Conservation (phyloP, 2,329 filamentous ascomycete genomes). For the Neophaeococcomyces aloes region DNA sequence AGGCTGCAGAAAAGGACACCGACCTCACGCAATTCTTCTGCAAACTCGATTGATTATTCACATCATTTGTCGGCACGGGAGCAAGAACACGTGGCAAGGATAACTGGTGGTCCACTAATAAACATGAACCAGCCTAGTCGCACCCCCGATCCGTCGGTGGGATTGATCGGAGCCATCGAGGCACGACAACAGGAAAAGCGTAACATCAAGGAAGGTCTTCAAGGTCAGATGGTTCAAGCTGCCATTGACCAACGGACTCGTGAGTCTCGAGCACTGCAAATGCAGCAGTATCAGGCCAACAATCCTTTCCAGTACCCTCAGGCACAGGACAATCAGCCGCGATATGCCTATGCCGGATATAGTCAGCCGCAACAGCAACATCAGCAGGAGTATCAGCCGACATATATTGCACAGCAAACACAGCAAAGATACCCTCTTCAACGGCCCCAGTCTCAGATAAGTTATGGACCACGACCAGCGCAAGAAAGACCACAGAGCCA, state of each 20-base stretch:
- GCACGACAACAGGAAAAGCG: slow-evolving; percentile 67
- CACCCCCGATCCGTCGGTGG: slow-evolving; percentile 41
- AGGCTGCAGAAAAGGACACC: slow-evolving; percentile 23
- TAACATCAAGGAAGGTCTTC: slow-evolving; percentile 57
- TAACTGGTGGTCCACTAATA: slow-evolving; percentile 68
- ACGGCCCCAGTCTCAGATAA: not conserved
- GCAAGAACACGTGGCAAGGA: slow-evolving; percentile 75
- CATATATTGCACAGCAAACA: no score
- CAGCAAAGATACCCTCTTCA: not conserved
- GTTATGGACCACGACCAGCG: not conserved
- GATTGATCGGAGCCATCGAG: slow-evolving; percentile 69
- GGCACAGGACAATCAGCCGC: not conserved
- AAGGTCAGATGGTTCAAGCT: slow-evolving; percentile 60
- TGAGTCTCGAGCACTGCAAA: slow-evolving; percentile 27
- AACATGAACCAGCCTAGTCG: slow-evolving; percentile 47
- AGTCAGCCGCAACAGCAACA: not conserved
- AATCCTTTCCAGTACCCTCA: slow-evolving; percentile 1
- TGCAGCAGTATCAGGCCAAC: slow-evolving; percentile 4
- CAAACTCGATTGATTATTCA: slow-evolving; percentile 35
- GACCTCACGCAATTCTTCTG: slow-evolving; percentile 26
- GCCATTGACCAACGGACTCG: slow-evolving; percentile 58
- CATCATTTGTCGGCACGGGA: slow-evolving; percentile 69
- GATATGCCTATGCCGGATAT: not conserved
- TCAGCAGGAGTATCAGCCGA: slow-evolving; percentile 2
- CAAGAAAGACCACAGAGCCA: not conserved